Percentiles rank a stretch among this genome's conserved stretches.
Evolutionary conservation across 2,329 filamentous ascomycete genomes (phyloP).

Genomic region (Polytolypa hystricis): DNA sequence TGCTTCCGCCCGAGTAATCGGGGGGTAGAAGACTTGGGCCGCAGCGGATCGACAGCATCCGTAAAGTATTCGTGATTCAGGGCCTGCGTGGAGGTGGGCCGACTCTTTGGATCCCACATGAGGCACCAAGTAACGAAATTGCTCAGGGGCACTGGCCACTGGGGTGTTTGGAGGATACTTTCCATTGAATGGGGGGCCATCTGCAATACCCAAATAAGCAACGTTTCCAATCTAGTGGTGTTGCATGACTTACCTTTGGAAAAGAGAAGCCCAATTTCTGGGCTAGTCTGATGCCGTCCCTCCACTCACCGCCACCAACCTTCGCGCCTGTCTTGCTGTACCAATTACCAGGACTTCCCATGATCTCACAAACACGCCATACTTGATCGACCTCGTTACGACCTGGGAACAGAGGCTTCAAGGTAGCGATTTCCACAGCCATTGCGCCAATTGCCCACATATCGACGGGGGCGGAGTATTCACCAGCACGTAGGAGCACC

Average conservation of each 20-base stretch:
- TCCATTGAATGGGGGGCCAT: conserved; percentile 98
- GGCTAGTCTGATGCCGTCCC: conserved; percentile 81
- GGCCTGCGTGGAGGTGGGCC: conserved; percentile 89
- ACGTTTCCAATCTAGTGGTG: not conserved
- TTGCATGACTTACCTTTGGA: conserved; percentile 50
- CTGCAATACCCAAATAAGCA: conserved; percentile 29
- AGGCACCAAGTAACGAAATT: conserved; percentile 97
- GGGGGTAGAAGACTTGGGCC: conserved; percentile 82
- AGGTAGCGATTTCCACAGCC: conserved; percentile 92
- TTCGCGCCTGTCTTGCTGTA: conserved; percentile 74
- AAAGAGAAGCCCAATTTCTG: conserved; percentile 98
- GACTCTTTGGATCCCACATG: conserved; percentile 93
- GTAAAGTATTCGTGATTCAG: conserved; percentile 88
- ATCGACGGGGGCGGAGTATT: conserved; percentile 95
- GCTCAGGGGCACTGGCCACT: conserved; percentile 80
- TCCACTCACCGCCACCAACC: conserved; percentile 94
- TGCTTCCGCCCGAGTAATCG: conserved; percentile 80
- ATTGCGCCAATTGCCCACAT: conserved; percentile 98
- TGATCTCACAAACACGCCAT: conserved; percentile 97
- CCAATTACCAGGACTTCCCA: conserved; percentile 98
- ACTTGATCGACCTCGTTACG: conserved; percentile 98
- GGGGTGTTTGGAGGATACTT: conserved; percentile 76
- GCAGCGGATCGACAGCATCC: conserved; percentile 81
- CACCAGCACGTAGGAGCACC: conserved; percentile 81
- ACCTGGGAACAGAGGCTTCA: conserved; percentile 94